phyloP scores from a whole-genome alignment of 441 rosid species.

The Jatropha podagrica region DNA sequence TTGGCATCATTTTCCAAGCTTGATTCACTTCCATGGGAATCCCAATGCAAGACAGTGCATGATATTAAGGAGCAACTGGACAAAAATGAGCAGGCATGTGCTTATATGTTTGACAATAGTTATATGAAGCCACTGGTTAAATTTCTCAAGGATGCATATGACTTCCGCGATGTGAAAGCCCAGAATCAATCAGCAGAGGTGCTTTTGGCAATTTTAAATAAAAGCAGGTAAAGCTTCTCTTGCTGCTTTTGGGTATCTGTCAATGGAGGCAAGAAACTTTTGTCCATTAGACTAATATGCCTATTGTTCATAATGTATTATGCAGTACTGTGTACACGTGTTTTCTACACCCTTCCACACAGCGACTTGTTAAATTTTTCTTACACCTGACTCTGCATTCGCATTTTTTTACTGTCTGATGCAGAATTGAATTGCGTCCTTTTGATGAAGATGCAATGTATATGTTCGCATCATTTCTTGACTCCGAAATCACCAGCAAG shows the following conservation, averaged over 20 bases:
- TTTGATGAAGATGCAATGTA: conserved; percentile 31
- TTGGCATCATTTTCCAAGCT: conserved; percentile 27
- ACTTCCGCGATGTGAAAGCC: conserved; percentile 30
- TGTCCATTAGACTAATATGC: background rate
- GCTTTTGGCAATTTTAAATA: conserved; percentile 33
- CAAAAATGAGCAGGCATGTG: conserved; percentile 11
- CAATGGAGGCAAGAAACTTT: background rate
- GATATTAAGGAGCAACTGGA: conserved; percentile 27
- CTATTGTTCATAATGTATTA: background rate
- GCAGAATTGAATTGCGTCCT: conserved; percentile 29
- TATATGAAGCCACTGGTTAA: conserved; percentile 26
- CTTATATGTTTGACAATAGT: conserved; percentile 18
- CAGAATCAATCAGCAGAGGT: conserved; percentile 39
- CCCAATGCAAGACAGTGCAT: conserved; percentile 34
- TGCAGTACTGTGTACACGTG: no score
- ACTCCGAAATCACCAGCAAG: conserved; percentile 27
- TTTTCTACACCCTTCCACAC: no score
- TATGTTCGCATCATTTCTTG: conserved; percentile 29
- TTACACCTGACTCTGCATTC: background rate
- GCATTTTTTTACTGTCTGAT: conserved; percentile 6
- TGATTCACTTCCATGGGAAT: conserved; percentile 32
- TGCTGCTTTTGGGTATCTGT: background rate
- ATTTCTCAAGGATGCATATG: conserved; percentile 37
- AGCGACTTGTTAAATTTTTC: no score
- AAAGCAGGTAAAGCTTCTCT: conserved; percentile 30